Evolutionary conservation across 73 alveolate species (phyloP).

Genomic region (Tetrahymena thermophila): DNA sequence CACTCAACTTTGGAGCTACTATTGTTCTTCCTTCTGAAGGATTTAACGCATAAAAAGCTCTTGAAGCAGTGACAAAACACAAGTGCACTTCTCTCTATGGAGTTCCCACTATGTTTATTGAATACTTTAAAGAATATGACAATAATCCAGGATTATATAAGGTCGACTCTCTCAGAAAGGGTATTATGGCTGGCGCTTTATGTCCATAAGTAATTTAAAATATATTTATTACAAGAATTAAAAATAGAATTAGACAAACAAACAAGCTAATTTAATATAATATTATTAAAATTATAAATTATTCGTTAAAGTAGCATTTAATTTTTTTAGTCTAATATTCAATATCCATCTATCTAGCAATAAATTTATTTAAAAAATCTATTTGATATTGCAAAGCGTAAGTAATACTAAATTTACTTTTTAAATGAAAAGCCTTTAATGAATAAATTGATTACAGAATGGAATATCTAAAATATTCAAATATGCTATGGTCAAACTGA

Average conservation of each 20-base stretch:
- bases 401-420: not conserved
- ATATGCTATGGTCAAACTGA: constrained; percentile 40
- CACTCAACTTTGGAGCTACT: constrained; percentile 63
- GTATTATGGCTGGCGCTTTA: constrained; percentile 70
- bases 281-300: no score
- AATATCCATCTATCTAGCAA: no score
- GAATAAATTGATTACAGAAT: not conserved
- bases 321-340: no score
- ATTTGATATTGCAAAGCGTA: not conserved
- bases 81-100: constrained; percentile 60
- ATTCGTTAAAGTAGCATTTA: not conserved
- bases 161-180: constrained; percentile 48
- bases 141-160: constrained; percentile 13
- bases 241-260: not conserved
- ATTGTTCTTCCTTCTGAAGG: constrained; percentile 69
- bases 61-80: constrained; percentile 51
- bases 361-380: no score
- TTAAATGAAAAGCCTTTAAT: not conserved
- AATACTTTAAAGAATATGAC: constrained; percentile 46
- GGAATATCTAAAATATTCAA: constrained; percentile 3
- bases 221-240: not conserved
- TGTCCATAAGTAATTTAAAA: constrained; percentile 47
- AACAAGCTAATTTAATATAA: not conserved
- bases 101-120: constrained; percentile 77
- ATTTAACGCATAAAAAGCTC: constrained; percentile 50